Evolutionary conservation across 805 yeast species (phyloP).

Genomic region (Grigorovia humatica): DNA sequence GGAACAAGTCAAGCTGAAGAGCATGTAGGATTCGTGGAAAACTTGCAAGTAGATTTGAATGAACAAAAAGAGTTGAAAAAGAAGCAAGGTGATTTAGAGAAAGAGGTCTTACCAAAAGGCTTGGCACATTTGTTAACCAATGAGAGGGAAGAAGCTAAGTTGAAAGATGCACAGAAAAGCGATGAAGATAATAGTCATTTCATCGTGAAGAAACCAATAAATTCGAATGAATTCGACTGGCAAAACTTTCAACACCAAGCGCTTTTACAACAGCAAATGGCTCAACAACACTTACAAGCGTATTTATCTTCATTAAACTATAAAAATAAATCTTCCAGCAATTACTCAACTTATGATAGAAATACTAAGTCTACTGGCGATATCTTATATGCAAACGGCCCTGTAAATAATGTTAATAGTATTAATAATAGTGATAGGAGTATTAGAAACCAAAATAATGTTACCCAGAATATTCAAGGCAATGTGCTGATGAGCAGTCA

Average conservation of each 20-base stretch:
- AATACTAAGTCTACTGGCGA: neutral
- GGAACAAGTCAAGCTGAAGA: conserved; percentile 25
- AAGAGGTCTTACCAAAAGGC: conserved; percentile 44
- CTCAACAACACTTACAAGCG: conserved; percentile 27
- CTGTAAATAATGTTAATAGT: neutral
- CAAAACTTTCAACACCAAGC: conserved; percentile 26
- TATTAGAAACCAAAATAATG: neutral
- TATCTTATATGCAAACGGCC: neutral
- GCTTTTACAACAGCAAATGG: conserved; percentile 25
- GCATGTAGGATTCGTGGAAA: conserved; percentile 31
- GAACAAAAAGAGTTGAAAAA: conserved; percentile 41
- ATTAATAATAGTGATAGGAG: too few relatives aligned
- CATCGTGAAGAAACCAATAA: conserved; percentile 25
- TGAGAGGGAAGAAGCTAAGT: neutral
- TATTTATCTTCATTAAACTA: conserved; percentile 19
- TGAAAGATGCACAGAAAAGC: neutral
- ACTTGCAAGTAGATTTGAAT: conserved; percentile 28
- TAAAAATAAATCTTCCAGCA: neutral
- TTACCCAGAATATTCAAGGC: neutral
- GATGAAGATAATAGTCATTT: conserved; percentile 6
- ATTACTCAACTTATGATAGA: neutral
- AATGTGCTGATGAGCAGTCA: neutral
- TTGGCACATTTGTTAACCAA: conserved; percentile 39
- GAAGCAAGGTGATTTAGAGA: conserved; percentile 41
- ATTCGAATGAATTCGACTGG: conserved; percentile 26